Base-by-base conservation (phyloP, 352 stramenopile species). In the Pythium rishiriense region DNA sequence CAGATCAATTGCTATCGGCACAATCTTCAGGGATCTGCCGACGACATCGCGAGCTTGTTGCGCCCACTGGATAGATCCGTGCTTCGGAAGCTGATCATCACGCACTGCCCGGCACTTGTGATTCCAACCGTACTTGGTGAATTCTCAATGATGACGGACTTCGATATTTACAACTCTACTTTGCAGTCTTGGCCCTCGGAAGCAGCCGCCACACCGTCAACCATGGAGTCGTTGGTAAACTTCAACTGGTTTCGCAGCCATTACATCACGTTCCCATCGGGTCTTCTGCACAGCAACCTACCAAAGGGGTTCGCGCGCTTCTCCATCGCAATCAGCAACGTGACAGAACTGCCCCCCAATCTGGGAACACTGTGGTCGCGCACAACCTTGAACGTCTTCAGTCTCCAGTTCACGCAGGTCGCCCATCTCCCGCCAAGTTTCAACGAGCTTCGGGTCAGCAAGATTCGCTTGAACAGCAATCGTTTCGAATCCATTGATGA, bases 1-100 rank as follows among this genome's bases (percentile, higher is more conserved):
- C 63, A 70, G 26, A 61, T 70, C 45, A 65, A 70, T n/a, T 70
- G 63, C 22, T 41, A 62, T 21, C 55, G 48, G 5, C 42, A 45
- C n/a, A 11, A 21, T n/a, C 46, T 57, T 29, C 9, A 28, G 4
- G 56, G 63, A 0, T 56, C 42, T 14, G 21, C 49, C 3, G 12
- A 29, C 3, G 48, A 70, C 0, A 64, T 70, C 37, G 22, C 56
- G 5, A 6, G 14, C 1, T 25, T 37, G 3, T 43, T 70, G 15
- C 8, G 3, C 9, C 56, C 41, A 26, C 48, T 62, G 1, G 64
- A 70, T 24, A 48, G 50, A 4, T 41, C 33, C 4, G 35, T 62
- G 1, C 21, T 70, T 5, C 47, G 51, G 24, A 65, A 66, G 31
- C 25, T 70, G 19, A 66, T 70, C 33, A 31, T 66, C 50, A 70